Percentiles rank a stretch among this genome's conserved stretches.
phyloP scores from a whole-genome alignment of 2,329 filamentous ascomycete species.

The Alternaria sp. region DNA sequence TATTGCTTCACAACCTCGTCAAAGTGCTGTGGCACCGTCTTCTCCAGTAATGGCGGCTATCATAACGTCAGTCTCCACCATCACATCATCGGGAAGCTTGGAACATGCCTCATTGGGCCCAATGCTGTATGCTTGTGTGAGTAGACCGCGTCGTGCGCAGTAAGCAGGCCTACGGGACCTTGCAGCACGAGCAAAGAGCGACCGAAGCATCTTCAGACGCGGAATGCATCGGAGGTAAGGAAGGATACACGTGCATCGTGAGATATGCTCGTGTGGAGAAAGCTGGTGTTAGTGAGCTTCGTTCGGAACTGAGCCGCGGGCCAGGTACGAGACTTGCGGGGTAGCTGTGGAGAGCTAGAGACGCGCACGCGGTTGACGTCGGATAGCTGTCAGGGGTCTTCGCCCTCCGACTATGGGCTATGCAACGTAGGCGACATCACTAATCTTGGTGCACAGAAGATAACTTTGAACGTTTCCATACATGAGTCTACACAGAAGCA shows the following conservation, averaged over 20 bases:
- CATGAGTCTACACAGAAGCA: neutral
- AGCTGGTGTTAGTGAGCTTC: neutral
- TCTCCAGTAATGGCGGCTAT: slow-evolving; percentile 69
- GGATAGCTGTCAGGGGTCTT: neutral
- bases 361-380: neutral
- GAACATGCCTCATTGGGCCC: slow-evolving; percentile 42
- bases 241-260: neutral
- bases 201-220: slow-evolving; percentile 36
- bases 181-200: slow-evolving; percentile 28
- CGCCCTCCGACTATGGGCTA: too few relatives aligned
- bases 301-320: slow-evolving; percentile 15
- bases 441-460: neutral
- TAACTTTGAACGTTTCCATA: neutral
- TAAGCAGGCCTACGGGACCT: slow-evolving; percentile 1
- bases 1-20: slow-evolving; percentile 66
- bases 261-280: neutral
- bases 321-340: slow-evolving; percentile 8
- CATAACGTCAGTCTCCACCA: slow-evolving; percentile 12
- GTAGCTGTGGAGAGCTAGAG: slow-evolving; percentile 5
- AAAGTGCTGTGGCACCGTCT: slow-evolving; percentile 78
- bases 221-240: slow-evolving; percentile 16
- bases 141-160: slow-evolving; percentile 30
- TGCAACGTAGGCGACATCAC: too few relatives aligned
- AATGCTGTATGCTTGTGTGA: slow-evolving; percentile 40
- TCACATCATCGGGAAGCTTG: neutral